A percentile compares a stretch with the other conserved stretches of the same genome.
Conservation (phyloP, 2,329 filamentous ascomycete genomes). For the Ophiostoma ulmi region DNA sequence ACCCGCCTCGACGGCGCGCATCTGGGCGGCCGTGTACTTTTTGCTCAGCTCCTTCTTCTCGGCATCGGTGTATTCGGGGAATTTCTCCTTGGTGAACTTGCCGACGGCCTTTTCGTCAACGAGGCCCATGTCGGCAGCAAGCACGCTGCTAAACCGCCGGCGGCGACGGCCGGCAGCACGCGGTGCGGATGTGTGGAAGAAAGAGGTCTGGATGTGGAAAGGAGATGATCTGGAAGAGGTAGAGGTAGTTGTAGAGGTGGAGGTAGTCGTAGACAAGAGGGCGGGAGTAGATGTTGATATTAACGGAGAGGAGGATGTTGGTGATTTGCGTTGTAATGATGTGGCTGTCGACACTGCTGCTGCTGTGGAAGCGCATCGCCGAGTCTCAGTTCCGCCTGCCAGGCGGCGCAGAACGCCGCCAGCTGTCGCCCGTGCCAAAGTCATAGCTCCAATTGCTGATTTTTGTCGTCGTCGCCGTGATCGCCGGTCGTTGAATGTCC, state of each 20-base stretch:
- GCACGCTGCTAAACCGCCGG: conserved; percentile 50
- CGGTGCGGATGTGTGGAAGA: conserved; percentile 50
- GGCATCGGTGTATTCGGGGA: conserved; percentile 60
- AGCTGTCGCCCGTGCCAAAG: conserved; percentile 24
- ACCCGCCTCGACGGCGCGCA: conserved; percentile 74
- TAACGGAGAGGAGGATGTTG: neutral
- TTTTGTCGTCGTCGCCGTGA: neutral
- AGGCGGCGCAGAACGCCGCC: conserved; percentile 26
- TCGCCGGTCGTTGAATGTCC: conserved; percentile 1
- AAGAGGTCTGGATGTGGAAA: conserved; percentile 13
- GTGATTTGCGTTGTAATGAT: conserved; percentile 10
- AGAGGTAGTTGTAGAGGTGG: neutral
- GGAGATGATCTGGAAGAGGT: conserved; percentile 6
- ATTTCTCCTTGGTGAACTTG: conserved; percentile 44
- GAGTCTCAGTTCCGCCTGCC: conserved; percentile 17
- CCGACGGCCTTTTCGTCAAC: conserved; percentile 42
- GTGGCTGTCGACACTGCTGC: neutral
- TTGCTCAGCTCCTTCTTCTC: conserved; percentile 58
- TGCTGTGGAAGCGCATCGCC: conserved; percentile 11
- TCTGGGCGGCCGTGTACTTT: conserved; percentile 74
- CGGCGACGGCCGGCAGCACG: conserved; percentile 38
- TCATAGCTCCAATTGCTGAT: conserved; percentile 21
- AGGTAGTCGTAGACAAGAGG: neutral
- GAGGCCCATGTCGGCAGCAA: conserved; percentile 49
- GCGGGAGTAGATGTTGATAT: neutral